Conservation (phyloP, 345 rosid genomes). For the Eucalyptus fibrosa region DNA sequence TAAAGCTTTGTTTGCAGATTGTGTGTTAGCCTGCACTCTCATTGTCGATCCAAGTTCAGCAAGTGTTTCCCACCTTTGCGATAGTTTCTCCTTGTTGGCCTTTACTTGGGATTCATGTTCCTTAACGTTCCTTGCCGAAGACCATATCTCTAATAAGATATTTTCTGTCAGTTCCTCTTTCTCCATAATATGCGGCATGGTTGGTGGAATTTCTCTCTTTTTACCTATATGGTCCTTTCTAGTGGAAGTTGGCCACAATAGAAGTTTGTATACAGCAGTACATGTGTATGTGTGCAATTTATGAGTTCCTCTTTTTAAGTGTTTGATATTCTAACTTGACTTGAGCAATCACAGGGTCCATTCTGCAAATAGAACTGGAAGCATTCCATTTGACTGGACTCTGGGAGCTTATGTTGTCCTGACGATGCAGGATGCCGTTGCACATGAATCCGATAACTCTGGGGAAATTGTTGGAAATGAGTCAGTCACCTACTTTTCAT, state of each 20-base stretch:
- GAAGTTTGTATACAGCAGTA: not conserved
- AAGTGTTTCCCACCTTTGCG: not conserved
- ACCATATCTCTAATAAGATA: not conserved
- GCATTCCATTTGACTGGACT: slow-evolving; percentile 27
- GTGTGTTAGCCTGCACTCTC: not conserved
- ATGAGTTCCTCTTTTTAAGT: not conserved
- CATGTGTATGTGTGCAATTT: not conserved
- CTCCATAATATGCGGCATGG: not conserved
- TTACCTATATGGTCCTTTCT: not conserved
- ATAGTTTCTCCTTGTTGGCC: not conserved
- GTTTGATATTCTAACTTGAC: not conserved
- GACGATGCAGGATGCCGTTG: slow-evolving; percentile 6
- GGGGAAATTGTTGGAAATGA: slow-evolving; percentile 23
- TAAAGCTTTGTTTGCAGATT: not conserved
- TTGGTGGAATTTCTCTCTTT: not conserved
- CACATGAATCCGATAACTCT: not conserved
- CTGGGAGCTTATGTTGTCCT: slow-evolving; percentile 34
- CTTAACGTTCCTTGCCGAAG: not conserved
- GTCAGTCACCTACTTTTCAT: slow-evolving; percentile 17
- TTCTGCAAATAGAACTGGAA: slow-evolving; percentile 5
- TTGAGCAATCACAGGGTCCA: slow-evolving; percentile 4
- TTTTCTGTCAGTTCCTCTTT: not conserved
- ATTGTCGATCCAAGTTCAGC: not conserved
- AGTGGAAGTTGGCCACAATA: not conserved
- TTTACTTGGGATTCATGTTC: not conserved